phyloP scores from a whole-genome alignment of 2,329 filamentous ascomycete species.

The Neofusicoccum sp. region DNA sequence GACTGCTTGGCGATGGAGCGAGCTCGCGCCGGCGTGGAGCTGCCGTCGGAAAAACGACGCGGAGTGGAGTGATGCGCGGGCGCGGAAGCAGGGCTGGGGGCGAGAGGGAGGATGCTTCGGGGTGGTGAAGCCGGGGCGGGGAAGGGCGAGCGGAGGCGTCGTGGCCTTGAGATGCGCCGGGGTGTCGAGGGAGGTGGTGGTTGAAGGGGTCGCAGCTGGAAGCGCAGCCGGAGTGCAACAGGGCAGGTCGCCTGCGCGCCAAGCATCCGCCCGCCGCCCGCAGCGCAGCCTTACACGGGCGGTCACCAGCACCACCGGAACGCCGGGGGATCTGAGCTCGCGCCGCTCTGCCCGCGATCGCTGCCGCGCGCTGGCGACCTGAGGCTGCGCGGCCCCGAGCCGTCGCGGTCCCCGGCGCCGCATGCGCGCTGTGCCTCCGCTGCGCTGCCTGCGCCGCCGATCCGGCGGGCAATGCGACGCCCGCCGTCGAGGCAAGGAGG shows the following conservation, averaged over 20 bases:
- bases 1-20: conserved; percentile 28
- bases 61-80: conserved; percentile 10
- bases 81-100: neutral
- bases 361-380: neutral
- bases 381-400: neutral
- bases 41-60: conserved; percentile 16
- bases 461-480: conserved; percentile 5
- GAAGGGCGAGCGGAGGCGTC: conserved; percentile 13
- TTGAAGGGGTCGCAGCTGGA: conserved; percentile 19
- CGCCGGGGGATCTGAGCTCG: conserved; percentile 16
- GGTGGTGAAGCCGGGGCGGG: conserved; percentile 15
- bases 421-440: conserved; percentile 12
- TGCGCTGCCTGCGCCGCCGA: conserved; percentile 7
- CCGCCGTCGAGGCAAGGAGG: conserved; percentile 9
- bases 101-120: conserved; percentile 7
- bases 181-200: conserved; percentile 3
- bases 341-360: neutral
- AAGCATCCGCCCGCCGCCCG: conserved; percentile 2
- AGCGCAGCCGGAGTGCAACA: conserved; percentile 13
- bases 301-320: conserved; percentile 10
- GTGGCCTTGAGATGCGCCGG: conserved; percentile 17
- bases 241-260: neutral
- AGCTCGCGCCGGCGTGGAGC: conserved; percentile 28
- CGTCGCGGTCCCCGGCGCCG: conserved; percentile 1
- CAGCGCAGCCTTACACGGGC: conserved; percentile 17